A percentile compares a stretch with the other conserved stretches of the same genome.
Conservation (phyloP, 805 yeast species). For the Hanseniaspora taiwanica region DNA sequence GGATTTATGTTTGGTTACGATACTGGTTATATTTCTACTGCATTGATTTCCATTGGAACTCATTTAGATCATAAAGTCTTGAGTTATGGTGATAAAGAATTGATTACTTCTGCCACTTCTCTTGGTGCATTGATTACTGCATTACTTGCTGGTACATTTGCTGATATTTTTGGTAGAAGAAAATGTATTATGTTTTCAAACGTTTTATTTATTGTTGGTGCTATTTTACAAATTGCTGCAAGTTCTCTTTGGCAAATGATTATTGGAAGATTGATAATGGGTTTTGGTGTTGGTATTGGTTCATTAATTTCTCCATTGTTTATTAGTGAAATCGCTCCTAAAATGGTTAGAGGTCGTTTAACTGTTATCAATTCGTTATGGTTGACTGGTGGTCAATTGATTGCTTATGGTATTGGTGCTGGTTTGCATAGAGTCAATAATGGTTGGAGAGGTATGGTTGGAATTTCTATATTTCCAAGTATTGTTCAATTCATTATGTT, state of each 20-base stretch:
- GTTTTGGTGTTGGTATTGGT: conserved; percentile 93
- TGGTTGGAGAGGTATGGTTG: conserved; percentile 92
- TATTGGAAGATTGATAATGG: conserved; percentile 82
- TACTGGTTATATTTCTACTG: conserved; percentile 92
- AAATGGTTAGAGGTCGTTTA: conserved; percentile 79
- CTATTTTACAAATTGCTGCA: conserved; percentile 72
- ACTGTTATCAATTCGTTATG: conserved; percentile 81
- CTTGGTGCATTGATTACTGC: conserved; percentile 83
- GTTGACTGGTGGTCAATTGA: conserved; percentile 88
- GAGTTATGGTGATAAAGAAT: conserved; percentile 70
- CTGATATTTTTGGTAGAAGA: conserved; percentile 77
- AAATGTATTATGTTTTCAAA: conserved; percentile 76
- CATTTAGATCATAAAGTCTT: conserved; percentile 51
- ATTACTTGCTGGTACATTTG: conserved; percentile 62
- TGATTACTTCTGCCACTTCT: conserved; percentile 89
- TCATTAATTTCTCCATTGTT: conserved; percentile 89
- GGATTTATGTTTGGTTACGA: conserved; percentile 97
- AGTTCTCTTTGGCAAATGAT: conserved; percentile 83
- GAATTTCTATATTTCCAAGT: conserved; percentile 81
- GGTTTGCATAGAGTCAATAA: conserved; percentile 59
- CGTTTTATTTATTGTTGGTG: conserved; percentile 70
- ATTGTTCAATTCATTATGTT: conserved; percentile 63
- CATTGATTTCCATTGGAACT: conserved; percentile 71
- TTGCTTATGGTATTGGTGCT: conserved; percentile 90
- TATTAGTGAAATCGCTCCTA: conserved; percentile 85